Base-by-base conservation (phyloP, 139 green algal genomes). In the Coelastrella sp. region DNA sequence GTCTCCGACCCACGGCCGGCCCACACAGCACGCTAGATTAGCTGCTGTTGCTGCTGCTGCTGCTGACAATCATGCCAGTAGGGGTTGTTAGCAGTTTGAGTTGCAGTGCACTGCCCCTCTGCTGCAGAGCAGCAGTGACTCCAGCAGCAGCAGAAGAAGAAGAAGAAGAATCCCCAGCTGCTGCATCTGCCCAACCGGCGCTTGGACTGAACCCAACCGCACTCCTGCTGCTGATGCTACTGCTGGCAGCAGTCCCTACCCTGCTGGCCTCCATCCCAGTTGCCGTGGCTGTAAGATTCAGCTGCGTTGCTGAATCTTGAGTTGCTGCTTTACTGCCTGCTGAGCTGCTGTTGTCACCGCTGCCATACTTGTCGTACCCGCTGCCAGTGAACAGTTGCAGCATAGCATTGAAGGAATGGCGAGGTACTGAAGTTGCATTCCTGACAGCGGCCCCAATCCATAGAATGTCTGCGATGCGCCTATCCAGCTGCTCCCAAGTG, bases 401-500 rank as follows among this genome's bases (percentile, higher is more conserved):
- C 23, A 19, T 54, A 82, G 84, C 23, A 23, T 20, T 32, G 64
- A 90, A 20, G 22, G 84, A 59, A n/a, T 76, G 73, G 58, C 84
- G 73, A 14, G 73, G 73, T 5, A 64, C 11, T 5, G 85, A 57
- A 13, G 85, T 58, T 11, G 58, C 73, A 56, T 8, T 68, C 23
- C 65, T 58, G 59, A 58, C 85, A 57, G 85, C 85, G 32, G 22
- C 32, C 4, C 60, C 75, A 11, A 86, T 23, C 61, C 74, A 77
- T 5, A 85, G 13, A 11, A 59, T 91, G 23, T 94, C 94, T 4
- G 77, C 57, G 13, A 97, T 82, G 3, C 92, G 89, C 20, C 93
- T 80, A 54, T 97, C 94, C 54, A 97, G 74, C 60, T 60, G 94
- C 73, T 94, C 91, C 96, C 96, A 98, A 0, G 96, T 97, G 86